phyloP scores from a whole-genome alignment of 805 yeast genomes.

The Zygoascus tannicola region DNA sequence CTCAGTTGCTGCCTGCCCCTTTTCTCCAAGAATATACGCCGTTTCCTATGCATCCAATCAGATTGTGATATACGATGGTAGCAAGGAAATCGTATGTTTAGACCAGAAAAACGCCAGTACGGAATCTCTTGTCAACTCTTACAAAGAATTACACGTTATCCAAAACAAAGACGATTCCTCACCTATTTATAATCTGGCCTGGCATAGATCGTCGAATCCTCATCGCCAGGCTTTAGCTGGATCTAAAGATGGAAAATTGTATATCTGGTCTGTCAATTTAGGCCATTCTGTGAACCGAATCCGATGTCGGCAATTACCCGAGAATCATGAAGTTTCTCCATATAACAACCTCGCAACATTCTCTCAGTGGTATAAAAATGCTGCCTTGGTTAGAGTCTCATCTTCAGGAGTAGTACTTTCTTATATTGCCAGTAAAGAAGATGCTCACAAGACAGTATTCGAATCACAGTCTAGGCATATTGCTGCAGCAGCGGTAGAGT shows the following conservation, averaged over 20 bases:
- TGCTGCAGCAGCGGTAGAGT: background rate
- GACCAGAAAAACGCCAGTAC: background rate
- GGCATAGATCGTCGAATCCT: slow-evolving; percentile 2
- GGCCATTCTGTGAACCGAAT: slow-evolving; percentile 2
- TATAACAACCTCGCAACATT: background rate
- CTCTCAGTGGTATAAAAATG: slow-evolving; percentile 1
- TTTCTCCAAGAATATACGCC: slow-evolving; percentile 1
- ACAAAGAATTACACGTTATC: background rate
- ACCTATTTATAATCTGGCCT: background rate
- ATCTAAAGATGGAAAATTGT: background rate
- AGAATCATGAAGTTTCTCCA: background rate
- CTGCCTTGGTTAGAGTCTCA: background rate
- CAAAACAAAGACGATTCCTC: background rate
- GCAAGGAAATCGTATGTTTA: background rate
- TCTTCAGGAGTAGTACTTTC: background rate
- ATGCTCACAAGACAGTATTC: background rate
- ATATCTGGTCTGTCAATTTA: slow-evolving; percentile 1
- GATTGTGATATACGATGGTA: slow-evolving; percentile 2
- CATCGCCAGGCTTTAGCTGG: slow-evolving; percentile 3
- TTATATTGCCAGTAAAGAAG: background rate
- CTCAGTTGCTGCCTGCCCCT: background rate
- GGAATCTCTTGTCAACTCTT: background rate
- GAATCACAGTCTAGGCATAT: background rate
- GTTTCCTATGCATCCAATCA: background rate
- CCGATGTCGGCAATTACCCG: background rate